A percentile compares a stretch with the other conserved stretches of the same genome.
These are phyloP conservation scores for Zancudomyces culisetae DNA, from an alignment of 371 early-diverging fungal genomes.

Conservation along the genomic window DNA sequence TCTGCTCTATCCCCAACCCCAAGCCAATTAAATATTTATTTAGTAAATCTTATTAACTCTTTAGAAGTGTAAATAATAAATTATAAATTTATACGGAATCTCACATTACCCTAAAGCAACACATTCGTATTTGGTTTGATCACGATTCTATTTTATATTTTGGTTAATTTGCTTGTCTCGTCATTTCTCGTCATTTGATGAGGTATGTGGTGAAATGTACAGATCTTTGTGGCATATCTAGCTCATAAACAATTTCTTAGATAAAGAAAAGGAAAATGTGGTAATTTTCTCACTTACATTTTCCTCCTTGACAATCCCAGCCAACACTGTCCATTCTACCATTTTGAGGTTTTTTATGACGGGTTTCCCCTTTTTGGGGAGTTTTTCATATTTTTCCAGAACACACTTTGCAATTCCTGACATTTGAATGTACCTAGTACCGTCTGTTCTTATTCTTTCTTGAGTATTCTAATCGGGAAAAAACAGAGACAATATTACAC, in stretches of 20 bases:
- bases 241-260: too few relatives aligned
- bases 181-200: too few relatives aligned
- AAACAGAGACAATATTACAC: too few relatives aligned
- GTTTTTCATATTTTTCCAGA: slow-evolving; percentile 10
- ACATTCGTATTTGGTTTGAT: slow-evolving; percentile 1
- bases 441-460: not conserved
- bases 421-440: too few relatives aligned
- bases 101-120: not conserved
- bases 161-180: too few relatives aligned
- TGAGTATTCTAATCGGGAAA: not conserved
- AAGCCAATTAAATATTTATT: too few relatives aligned
- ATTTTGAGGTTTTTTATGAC: slow-evolving; percentile 19
- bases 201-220: too few relatives aligned
- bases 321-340: slow-evolving; percentile 70
- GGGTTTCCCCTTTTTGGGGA: slow-evolving; percentile 59
- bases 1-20: slow-evolving; percentile 55
- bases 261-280: not conserved
- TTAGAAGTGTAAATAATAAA: not conserved
- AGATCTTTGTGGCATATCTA: too few relatives aligned
- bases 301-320: slow-evolving; percentile 38
- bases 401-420: slow-evolving; percentile 14
- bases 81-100: too few relatives aligned
- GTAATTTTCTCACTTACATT: slow-evolving; percentile 12
- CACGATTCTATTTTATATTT: not conserved
- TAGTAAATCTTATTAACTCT: slow-evolving; percentile 1